Evolutionary conservation across 495 filamentous ascomycete genomes (phyloP), one percentile per base, ranked within the genome.

Genomic region (Penicillium coprophilum): DNA sequence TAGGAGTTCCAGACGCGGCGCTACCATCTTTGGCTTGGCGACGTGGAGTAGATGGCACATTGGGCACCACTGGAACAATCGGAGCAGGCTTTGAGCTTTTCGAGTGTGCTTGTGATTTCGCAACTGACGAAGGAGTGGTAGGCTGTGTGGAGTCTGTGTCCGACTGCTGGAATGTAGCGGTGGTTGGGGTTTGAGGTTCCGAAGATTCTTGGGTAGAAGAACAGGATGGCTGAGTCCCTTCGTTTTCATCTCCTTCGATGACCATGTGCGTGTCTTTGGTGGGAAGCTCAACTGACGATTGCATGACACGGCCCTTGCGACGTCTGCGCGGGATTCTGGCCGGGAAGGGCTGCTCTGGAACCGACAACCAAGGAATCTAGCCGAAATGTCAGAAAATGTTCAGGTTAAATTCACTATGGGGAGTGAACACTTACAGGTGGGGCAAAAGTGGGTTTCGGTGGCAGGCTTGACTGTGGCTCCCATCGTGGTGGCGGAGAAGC

Each of bases 321-420:
- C 73, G 76, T 63, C 70, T 72, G 52, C 69, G 67, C 24, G 67
- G 70, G 40, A 67, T 66, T 63, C 75, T 64, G 3, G 74, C 66
- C 24, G 92, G 90, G 66, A 94, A 96, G 4, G 81, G 68, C 15
- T 71, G 60, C 21, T 87, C 84, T 3, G 86, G 83, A 31, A 80
- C 77, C 24, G 91, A 96, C n/a, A 86, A 76, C 91, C 91, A 96
- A 11, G 92, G 92, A 3, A 96, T 74, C 85, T 90, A 61, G 43
- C 23, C 57, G 20, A 32, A 50, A 19, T 27, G 39, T 59, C 15
- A 64, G 56, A 50, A 27, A 30, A 39, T 38, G 45, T 36, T 41
- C 23, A n/a, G 4, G 20, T 23, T 30, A 19, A 32, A 28, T 13
- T 43, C 21, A 15, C 4, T 1, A 31, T 28, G 39, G 17, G 6